Evolutionary conservation across 495 filamentous ascomycete genomes (phyloP).

Genomic region (Penicillium angulare): DNA sequence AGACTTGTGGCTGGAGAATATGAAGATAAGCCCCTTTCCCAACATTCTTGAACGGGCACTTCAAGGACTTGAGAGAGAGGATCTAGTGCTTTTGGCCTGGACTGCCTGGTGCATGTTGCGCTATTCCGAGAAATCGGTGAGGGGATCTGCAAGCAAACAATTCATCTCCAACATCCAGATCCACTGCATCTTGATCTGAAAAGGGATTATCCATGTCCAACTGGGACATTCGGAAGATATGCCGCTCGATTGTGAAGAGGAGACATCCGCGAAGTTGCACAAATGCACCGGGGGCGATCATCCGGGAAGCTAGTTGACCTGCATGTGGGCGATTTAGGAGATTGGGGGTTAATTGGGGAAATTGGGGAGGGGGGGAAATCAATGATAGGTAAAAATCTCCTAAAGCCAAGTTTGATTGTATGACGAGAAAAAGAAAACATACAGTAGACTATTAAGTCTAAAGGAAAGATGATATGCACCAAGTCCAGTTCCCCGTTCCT

Average conservation of each 20-base stretch:
- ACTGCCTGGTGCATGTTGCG: conserved; percentile 14
- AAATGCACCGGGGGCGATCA: conserved; percentile 29
- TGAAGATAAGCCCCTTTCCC: background rate
- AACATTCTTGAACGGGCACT: background rate
- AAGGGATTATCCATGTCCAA: conserved; percentile 7
- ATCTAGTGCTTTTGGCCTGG: conserved; percentile 10
- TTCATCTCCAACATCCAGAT: conserved; percentile 3
- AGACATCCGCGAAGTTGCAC: conserved; percentile 27
- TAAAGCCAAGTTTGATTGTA: background rate
- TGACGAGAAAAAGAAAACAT: background rate
- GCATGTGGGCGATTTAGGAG: background rate
- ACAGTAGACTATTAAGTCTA: no score
- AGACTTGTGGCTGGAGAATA: background rate
- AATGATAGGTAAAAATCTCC: background rate
- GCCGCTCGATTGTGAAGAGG: conserved; percentile 32
- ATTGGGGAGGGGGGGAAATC: no score
- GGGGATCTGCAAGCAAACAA: conserved; percentile 22
- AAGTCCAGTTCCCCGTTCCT: background rate
- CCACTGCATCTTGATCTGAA: conserved; percentile 1
- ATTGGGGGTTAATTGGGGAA: background rate
- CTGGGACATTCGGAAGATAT: conserved; percentile 39
- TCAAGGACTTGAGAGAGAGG: background rate
- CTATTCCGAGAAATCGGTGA: conserved; percentile 2
- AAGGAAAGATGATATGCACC: background rate
- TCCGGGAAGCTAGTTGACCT: conserved; percentile 19